Evolutionary conservation across 805 yeast species (phyloP).

Genomic region (Aciculoconidium aculeatum): DNA sequence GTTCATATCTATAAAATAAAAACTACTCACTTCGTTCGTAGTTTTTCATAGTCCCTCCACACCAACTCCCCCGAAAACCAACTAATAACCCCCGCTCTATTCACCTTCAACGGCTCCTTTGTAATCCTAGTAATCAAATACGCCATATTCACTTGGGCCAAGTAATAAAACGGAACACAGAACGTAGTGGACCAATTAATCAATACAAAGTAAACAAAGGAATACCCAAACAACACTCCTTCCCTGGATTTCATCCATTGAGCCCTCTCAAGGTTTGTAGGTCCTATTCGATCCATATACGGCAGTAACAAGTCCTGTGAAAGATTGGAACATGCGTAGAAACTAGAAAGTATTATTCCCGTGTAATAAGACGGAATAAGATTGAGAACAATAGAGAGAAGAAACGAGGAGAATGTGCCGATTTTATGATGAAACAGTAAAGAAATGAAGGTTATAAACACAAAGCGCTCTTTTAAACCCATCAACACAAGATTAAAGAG

Average conservation of each 20-base stretch:
- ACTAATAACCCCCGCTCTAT: slow-evolving; percentile 12
- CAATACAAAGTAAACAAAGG: slow-evolving; percentile 40
- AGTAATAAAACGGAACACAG: slow-evolving; percentile 43
- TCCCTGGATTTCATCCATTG: slow-evolving; percentile 50
- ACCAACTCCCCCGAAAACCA: slow-evolving; percentile 30
- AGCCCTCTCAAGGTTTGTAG: slow-evolving; percentile 34
- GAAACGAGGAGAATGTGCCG: slow-evolving; percentile 41
- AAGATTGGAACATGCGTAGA: slow-evolving; percentile 42
- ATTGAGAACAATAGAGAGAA: slow-evolving; percentile 29
- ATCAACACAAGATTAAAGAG: slow-evolving; percentile 25
- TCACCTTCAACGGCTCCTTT: slow-evolving; percentile 27
- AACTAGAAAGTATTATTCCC: slow-evolving; percentile 34
- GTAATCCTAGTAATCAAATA: slow-evolving; percentile 49
- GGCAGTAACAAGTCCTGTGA: slow-evolving; percentile 44
- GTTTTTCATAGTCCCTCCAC: slow-evolving; percentile 28
- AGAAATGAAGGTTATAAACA: slow-evolving; percentile 17
- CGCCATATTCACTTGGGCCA: slow-evolving; percentile 51
- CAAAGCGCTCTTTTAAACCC: too few species aligned
- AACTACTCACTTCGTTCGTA: too few species aligned
- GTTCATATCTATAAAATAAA: too few species aligned
- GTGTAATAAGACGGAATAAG: slow-evolving; percentile 30
- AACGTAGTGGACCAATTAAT: slow-evolving; percentile 37
- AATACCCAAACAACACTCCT: slow-evolving; percentile 53
- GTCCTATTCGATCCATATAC: slow-evolving; percentile 43
- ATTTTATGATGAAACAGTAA: slow-evolving; percentile 37